Evolutionary conservation across 2,329 filamentous ascomycete genomes (phyloP).

Genomic region (Trichothecium roseum): DNA sequence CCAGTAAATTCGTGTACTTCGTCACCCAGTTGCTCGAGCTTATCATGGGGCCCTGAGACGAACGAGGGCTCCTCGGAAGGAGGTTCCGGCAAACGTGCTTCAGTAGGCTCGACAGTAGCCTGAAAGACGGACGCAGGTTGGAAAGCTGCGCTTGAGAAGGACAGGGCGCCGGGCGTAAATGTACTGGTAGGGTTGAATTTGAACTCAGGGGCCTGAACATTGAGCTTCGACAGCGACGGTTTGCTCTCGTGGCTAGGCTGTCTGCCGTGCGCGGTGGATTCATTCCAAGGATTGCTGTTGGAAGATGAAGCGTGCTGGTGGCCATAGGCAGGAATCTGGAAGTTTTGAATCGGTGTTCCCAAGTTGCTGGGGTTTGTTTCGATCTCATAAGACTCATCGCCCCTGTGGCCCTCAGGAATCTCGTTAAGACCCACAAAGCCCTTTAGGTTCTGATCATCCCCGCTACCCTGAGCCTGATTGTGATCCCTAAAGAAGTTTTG

Average conservation of each 20-base stretch:
- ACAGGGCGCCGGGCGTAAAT: constrained; percentile 41
- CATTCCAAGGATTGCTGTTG: constrained; percentile 54
- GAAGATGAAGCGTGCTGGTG: constrained; percentile 47
- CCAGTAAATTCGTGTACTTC: neutral
- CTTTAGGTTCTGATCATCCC: constrained; percentile 25
- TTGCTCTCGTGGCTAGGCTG: constrained; percentile 53
- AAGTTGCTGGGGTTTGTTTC: constrained; percentile 66
- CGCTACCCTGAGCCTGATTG: constrained; percentile 30
- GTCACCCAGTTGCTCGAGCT: constrained; percentile 4
- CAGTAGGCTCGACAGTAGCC: constrained; percentile 16
- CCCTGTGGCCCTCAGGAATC: constrained; percentile 25
- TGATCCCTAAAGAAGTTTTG: constrained; percentile 54
- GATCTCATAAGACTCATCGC: constrained; percentile 51
- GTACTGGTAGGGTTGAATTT: constrained; percentile 54
- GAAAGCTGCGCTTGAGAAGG: constrained; percentile 34
- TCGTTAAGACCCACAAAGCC: constrained; percentile 27
- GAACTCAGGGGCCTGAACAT: constrained; percentile 84
- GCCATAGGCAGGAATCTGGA: constrained; percentile 34
- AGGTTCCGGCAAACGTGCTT: neutral
- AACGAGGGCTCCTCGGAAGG: neutral
- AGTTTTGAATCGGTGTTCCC: constrained; percentile 48
- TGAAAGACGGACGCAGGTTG: constrained; percentile 37
- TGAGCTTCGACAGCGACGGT: constrained; percentile 67
- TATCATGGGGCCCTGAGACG: constrained; percentile 7
- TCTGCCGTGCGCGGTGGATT: constrained; percentile 27